phyloP scores from a whole-genome alignment of 148 eudicot species.

The Cornus florida region DNA sequence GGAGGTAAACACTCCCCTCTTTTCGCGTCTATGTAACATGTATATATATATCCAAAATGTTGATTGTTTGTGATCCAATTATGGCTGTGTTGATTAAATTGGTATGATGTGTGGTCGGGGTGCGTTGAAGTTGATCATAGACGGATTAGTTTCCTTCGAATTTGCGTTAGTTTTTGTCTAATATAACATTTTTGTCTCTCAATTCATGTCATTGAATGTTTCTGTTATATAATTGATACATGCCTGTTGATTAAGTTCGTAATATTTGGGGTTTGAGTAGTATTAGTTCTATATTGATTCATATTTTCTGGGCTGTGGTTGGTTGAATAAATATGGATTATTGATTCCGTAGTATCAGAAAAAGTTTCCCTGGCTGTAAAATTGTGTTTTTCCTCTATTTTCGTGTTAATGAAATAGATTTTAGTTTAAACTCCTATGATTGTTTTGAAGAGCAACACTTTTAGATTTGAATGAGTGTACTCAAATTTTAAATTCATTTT shows the following conservation, averaged over 20 bases:
- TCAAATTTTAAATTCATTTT: neutral
- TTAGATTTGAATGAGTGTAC: neutral
- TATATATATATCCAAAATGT: neutral
- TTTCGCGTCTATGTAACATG: too few relatives aligned
- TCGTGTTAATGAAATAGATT: too few relatives aligned
- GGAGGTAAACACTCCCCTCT: constrained; percentile 52
- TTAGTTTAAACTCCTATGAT: too few relatives aligned
- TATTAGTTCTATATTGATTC: too few relatives aligned
- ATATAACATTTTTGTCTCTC: neutral
- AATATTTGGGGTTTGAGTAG: too few relatives aligned
- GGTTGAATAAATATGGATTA: neutral
- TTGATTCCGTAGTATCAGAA: neutral
- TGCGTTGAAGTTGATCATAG: neutral
- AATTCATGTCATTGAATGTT: neutral
- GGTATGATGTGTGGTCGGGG: neutral
- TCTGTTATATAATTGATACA: neutral
- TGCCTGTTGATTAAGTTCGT: neutral
- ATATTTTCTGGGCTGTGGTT: neutral
- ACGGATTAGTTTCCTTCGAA: neutral
- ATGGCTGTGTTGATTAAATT: neutral
- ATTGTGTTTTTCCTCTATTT: too few relatives aligned
- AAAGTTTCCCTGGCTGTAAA: too few relatives aligned
- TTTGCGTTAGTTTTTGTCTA: neutral
- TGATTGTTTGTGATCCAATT: neutral
- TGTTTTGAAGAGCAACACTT: too few relatives aligned